A percentile compares a stretch with the other conserved stretches of the same genome.
phyloP scores from a whole-genome alignment of 2,329 filamentous ascomycete genomes.

The Phialophora verrucosa region DNA sequence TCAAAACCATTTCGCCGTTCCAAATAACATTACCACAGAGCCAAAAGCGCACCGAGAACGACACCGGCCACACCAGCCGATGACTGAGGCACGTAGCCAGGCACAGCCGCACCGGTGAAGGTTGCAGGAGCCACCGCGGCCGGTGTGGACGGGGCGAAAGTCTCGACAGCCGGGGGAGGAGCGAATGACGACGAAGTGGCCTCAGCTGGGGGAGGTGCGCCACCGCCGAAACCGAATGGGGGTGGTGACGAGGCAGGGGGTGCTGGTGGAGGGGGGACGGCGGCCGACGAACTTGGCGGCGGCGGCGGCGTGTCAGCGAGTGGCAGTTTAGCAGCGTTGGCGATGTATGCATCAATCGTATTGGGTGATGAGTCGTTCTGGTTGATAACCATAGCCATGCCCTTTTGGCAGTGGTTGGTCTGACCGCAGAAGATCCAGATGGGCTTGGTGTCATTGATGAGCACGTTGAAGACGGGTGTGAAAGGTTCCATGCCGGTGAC shows the following conservation, averaged over 20 bases:
- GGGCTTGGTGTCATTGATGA: slow-evolving; percentile 70
- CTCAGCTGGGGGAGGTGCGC: slow-evolving; percentile 13
- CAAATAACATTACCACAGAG: slow-evolving; percentile 32
- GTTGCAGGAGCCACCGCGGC: slow-evolving; percentile 29
- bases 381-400: slow-evolving; percentile 80
- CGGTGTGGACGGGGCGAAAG: slow-evolving; percentile 21
- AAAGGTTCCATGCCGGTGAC: slow-evolving; percentile 57
- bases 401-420: slow-evolving; percentile 72
- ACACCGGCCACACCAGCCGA: slow-evolving; percentile 28
- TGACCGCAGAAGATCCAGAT: slow-evolving; percentile 82
- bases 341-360: slow-evolving; percentile 38
- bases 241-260: slow-evolving; percentile 9
- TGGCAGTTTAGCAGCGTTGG: slow-evolving; percentile 33
- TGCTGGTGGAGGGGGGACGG: slow-evolving; percentile 10
- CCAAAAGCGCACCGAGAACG: slow-evolving; percentile 31
- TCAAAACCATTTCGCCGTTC: not conserved
- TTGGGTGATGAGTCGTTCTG: slow-evolving; percentile 34
- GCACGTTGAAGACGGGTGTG: slow-evolving; percentile 73
- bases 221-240: slow-evolving; percentile 16
- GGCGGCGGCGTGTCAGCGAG: slow-evolving; percentile 16
- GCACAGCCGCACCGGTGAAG: slow-evolving; percentile 35
- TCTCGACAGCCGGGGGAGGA: slow-evolving; percentile 18
- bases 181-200: not conserved
- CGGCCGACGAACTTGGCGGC: slow-evolving; percentile 10
- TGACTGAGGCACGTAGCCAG: slow-evolving; percentile 21